Base-by-base conservation (phyloP, 2,329 filamentous ascomycete genomes). In the Truncatella angustata region DNA sequence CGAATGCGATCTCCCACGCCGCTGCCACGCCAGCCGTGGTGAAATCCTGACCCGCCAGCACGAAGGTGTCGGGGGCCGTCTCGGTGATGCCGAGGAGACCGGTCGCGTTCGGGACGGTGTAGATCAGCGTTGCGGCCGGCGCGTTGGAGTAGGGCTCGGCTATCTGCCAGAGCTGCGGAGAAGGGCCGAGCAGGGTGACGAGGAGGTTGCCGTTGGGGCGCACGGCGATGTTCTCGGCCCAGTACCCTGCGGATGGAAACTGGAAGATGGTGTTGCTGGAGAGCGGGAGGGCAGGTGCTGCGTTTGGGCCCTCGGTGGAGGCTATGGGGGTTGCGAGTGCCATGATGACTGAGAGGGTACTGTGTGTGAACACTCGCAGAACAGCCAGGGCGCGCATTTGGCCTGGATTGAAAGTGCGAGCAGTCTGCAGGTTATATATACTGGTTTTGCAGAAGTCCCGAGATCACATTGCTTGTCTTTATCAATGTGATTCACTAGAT, bases 181-280 rank as follows among this genome's bases (percentile, higher is more conserved):
- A 53, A n/a, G 63, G 62, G 9, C 34, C 11, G 21, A 68, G 58
- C 32, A 64, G 60, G 2, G 69, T 70, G 24, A 67, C 49, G 21
- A 70, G 58, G 20, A 69, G 54, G 51, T 63, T 60, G 24, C 67
- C 65, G 40, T 66, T 65, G 16, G 58, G 36, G 24, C 67, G 66
- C 26, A 68, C 58, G 34, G 61, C 66, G 18, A 70, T 58, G 56
- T 70, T 71, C 44, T 71, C 68, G 21, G 67, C 44, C 58, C 62
- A 66, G n/a, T 56, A 58, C 21, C 49, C 51, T 1, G 52, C 53
- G 42, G 55, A 28, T 18, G 53, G 45, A 42, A 63, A 58, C 39
- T 63, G 61, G 49, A 59, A 62, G 48, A 63, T 26, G 10, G 45
- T 60, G 4, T 52, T 53, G 5, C 55, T 21, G 3, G 59, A 54